Percentiles rank a stretch among this genome's conserved stretches.
Evolutionary conservation across 2,329 filamentous ascomycete genomes (phyloP).

Genomic region (Plectosphaerella sp.): DNA sequence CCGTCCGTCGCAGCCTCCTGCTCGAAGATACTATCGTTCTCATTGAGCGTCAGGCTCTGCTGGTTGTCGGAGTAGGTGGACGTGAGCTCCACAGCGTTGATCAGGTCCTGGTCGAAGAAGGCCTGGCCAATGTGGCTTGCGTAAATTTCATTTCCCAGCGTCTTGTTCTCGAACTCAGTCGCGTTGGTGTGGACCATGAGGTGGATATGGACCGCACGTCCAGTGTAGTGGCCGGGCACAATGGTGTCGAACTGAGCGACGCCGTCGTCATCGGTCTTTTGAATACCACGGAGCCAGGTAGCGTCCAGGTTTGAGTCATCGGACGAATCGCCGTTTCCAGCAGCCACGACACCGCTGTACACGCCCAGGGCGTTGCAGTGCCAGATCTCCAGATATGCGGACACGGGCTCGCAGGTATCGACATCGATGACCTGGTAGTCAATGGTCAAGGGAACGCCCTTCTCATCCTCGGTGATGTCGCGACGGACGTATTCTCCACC

Average conservation of each 20-base stretch:
- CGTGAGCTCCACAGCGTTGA: slow-evolving; percentile 40
- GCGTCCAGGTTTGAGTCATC: slow-evolving; percentile 23
- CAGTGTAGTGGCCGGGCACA: slow-evolving; percentile 38
- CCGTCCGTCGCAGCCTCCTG: slow-evolving; percentile 40
- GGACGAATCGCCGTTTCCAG: slow-evolving; percentile 26
- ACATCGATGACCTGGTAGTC: slow-evolving; percentile 39
- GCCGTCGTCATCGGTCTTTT: slow-evolving; percentile 32
- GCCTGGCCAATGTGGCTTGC: slow-evolving; percentile 58
- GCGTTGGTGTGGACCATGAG: slow-evolving; percentile 26
- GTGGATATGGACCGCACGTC: slow-evolving; percentile 36
- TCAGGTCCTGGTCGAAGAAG: slow-evolving; percentile 55
- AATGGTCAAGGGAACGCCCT: slow-evolving; percentile 32
- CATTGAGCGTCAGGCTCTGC: slow-evolving; percentile 40
- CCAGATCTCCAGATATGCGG: slow-evolving; percentile 38
- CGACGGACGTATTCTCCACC: slow-evolving; percentile 30
- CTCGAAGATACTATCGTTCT: slow-evolving; percentile 42
- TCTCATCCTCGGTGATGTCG: slow-evolving; percentile 34
- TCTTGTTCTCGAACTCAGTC: slow-evolving; percentile 41
- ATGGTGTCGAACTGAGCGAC: slow-evolving; percentile 35
- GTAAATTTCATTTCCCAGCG: slow-evolving; percentile 38
- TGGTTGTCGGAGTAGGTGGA: slow-evolving; percentile 41
- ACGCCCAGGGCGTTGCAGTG: slow-evolving; percentile 40
- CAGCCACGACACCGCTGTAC: slow-evolving; percentile 33
- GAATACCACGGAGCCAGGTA: slow-evolving; percentile 34
- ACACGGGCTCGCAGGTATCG: slow-evolving; percentile 32